phyloP scores from a whole-genome alignment of 2,329 filamentous ascomycete species.

The Fusarium luffae region DNA sequence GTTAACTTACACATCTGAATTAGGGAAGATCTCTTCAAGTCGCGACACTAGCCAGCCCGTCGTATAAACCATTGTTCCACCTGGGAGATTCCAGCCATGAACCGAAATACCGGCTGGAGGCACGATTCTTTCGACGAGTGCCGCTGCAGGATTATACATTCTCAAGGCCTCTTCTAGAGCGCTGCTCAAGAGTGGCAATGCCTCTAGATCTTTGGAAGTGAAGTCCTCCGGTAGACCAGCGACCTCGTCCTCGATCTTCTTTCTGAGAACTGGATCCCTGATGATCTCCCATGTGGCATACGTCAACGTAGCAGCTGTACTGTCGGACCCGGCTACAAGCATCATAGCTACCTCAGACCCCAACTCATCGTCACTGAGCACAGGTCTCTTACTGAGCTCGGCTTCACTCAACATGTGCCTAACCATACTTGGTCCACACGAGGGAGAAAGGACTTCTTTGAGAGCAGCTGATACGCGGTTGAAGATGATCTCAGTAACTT shows the following conservation, averaged over 20 bases:
- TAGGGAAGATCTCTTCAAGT: background rate
- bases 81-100: background rate
- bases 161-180: slow-evolving; percentile 3
- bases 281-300: slow-evolving; percentile 17
- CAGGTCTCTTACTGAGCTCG: background rate
- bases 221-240: background rate
- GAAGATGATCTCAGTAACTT: slow-evolving; percentile 9
- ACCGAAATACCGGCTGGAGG: background rate
- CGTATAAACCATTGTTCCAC: slow-evolving; percentile 8
- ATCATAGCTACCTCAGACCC: slow-evolving; percentile 9
- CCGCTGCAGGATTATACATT: slow-evolving; percentile 8
- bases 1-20: background rate
- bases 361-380: slow-evolving; percentile 1
- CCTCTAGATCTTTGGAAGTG: background rate
- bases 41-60: slow-evolving; percentile 16
- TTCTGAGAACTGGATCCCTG: background rate
- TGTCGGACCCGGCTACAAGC: slow-evolving; percentile 17
- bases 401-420: background rate
- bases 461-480: background rate
- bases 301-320: slow-evolving; percentile 6
- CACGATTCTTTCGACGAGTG: background rate
- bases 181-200: background rate
- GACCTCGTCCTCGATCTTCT: slow-evolving; percentile 2
- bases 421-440: background rate
- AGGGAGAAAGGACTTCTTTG: background rate